Percentiles rank a stretch among this genome's conserved stretches.
Conservation (phyloP, 139 green algal species). For the Micractinium conductrix region DNA sequence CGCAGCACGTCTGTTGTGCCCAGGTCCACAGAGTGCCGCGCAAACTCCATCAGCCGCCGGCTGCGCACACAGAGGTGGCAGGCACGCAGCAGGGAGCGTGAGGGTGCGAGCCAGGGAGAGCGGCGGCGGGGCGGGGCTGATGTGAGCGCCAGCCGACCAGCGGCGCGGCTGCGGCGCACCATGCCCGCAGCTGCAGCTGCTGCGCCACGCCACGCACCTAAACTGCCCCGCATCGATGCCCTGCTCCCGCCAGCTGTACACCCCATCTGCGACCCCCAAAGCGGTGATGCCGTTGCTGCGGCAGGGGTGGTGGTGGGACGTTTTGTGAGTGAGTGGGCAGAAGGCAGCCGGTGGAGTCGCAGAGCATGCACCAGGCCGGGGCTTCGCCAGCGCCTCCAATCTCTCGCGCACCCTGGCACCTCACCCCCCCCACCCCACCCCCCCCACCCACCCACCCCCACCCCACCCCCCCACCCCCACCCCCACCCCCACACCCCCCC, state of each 20-base stretch:
- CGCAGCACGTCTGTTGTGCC: constrained; percentile 51
- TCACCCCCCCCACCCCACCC: too few species aligned
- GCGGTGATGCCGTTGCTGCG: constrained; percentile 71
- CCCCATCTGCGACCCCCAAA: constrained; percentile 93
- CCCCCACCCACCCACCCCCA: too few species aligned
- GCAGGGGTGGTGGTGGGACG: too few species aligned
- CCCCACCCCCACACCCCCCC: too few species aligned
- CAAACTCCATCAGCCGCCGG: constrained; percentile 65
- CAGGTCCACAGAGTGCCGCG: constrained; percentile 53
- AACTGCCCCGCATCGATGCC: constrained; percentile 91
- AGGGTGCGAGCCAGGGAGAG: background rate
- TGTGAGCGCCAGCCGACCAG: too few species aligned
- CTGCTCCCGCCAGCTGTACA: constrained; percentile 88
- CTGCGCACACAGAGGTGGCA: background rate
- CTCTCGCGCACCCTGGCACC: too few species aligned
- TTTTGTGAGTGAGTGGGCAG: too few species aligned
- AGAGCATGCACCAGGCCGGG: too few species aligned
- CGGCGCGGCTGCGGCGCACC: too few species aligned
- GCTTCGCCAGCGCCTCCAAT: too few species aligned
- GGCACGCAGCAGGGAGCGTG: background rate
- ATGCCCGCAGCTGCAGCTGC: background rate
- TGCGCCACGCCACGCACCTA: constrained; percentile 65
- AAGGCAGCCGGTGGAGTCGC: too few species aligned
- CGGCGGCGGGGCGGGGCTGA: constrained; percentile 42
- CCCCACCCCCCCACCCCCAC: too few species aligned